Evolutionary conservation across 495 filamentous ascomycete species (phyloP), one percentile per base, ranked within the genome.

Genomic region (Cryomyces antarcticus): DNA sequence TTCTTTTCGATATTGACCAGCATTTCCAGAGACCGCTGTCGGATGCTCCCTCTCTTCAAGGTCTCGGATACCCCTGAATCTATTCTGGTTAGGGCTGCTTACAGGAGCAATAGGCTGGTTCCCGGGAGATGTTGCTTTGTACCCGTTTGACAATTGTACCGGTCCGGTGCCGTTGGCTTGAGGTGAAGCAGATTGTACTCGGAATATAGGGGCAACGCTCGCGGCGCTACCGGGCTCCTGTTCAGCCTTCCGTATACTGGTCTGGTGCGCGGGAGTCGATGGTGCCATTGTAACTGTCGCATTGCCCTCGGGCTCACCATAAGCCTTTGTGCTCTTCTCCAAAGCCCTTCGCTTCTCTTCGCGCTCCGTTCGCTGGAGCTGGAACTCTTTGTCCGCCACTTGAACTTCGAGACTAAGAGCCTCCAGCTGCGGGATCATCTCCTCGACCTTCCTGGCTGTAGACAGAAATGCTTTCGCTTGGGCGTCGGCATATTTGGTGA

Each of bases 341-440:
- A 99, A 58, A 5, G 75, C 68, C 44, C 89, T 68, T 46, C 89
- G 71, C 62, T 94, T 93, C 57, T 94, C 87, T 57, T 96, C 89
- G 31, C 92, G 70, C 52, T 96, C 89, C 6, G 83, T 85, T 43
- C 87, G 68, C 53, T 93, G 80, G 38, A 95, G 81, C 50, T 94
- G 84, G 53, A 83, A 99, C 57, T 94, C 85, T 57, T 95, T 94
- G 50, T 94, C 86, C 4, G 86, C 83, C 44, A 87, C 83, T 41
- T 72, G 73, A 27, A 99, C 89, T 59, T 95, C 88, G 45, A 70
- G 70, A 35, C 80, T 80, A 35, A 99, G 65, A n/a, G 89, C 92
- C 47, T 96, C 82, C 12, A 99, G 67, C 52, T 95, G 85, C 4
- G 89, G 89, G 17, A 86, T 67, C 66, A 93, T 78, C 31, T 73